Evolutionary conservation across 2,329 filamentous ascomycete genomes (phyloP).

Genomic region (Fusarium azukiicola): DNA sequence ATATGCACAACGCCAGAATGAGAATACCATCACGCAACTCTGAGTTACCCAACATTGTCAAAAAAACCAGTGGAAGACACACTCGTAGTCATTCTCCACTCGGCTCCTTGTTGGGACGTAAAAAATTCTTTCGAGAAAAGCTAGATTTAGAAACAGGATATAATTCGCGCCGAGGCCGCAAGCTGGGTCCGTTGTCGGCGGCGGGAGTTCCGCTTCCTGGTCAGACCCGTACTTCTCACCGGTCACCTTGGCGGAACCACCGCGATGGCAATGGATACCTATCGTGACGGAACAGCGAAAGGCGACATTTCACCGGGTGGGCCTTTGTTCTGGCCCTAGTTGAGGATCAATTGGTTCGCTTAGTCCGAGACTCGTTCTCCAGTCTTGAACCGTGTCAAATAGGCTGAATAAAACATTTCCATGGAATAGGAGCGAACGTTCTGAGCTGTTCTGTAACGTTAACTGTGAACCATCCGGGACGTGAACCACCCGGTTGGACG

Average conservation of each 20-base stretch:
- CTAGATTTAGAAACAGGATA: slow-evolving; percentile 23
- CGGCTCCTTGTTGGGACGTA: slow-evolving; percentile 5
- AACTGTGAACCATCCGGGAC: background rate
- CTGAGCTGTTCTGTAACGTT: background rate
- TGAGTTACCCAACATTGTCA: background rate
- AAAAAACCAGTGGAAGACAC: background rate
- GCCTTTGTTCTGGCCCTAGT: slow-evolving; percentile 14
- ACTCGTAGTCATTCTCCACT: background rate
- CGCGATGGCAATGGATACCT: slow-evolving; percentile 19
- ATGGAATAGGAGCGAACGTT: slow-evolving; percentile 6
- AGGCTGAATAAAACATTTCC: background rate
- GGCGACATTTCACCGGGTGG: slow-evolving; percentile 38
- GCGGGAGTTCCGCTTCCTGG: slow-evolving; percentile 34
- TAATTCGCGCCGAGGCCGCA: slow-evolving; percentile 31
- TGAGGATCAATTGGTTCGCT: slow-evolving; percentile 46
- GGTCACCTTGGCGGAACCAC: slow-evolving; percentile 37
- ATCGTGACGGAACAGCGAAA: slow-evolving; percentile 31
- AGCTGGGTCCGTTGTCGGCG: slow-evolving; percentile 49
- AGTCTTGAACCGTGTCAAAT: slow-evolving; percentile 10
- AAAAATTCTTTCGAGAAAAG: slow-evolving; percentile 6
- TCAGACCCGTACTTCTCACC: slow-evolving; percentile 25
- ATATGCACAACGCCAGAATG: background rate
- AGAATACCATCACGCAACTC: background rate
- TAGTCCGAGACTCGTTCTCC: background rate
- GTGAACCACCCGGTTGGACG: background rate